phyloP scores from a whole-genome alignment of 805 yeast species.

The Suhomyces sp. region DNA sequence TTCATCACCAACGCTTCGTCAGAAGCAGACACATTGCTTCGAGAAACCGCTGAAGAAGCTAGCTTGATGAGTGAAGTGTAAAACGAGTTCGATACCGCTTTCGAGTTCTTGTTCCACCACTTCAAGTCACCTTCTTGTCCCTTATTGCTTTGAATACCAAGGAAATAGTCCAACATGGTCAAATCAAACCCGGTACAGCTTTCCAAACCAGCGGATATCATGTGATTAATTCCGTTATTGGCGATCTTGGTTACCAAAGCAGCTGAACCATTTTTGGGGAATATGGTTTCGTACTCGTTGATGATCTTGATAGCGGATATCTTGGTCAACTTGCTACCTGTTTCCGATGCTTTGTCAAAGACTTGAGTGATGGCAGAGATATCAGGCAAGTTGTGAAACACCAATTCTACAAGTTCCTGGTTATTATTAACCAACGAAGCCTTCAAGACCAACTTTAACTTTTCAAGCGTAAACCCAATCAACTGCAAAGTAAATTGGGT shows the following conservation, averaged over 20 bases:
- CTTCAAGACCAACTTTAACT: conserved; percentile 42
- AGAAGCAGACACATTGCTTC: conserved; percentile 7
- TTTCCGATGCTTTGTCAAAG: conserved; percentile 31
- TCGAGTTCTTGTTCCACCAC: conserved; percentile 67
- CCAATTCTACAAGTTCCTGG: conserved; percentile 27
- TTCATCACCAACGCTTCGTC: conserved; percentile 36
- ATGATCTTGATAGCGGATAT: conserved; percentile 47
- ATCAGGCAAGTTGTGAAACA: conserved; percentile 47
- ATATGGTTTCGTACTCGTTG: conserved; percentile 36
- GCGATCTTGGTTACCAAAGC: conserved; percentile 16
- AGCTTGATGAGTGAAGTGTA: conserved; percentile 66
- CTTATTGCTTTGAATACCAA: conserved; percentile 56
- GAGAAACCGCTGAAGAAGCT: conserved; percentile 11
- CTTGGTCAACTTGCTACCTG: conserved; percentile 40
- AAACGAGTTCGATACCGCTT: conserved; percentile 45
- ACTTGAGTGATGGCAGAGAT: conserved; percentile 41
- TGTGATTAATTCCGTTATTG: conserved; percentile 15
- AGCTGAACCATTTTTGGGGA: conserved; percentile 25
- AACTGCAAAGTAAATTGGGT: conserved; percentile 65
- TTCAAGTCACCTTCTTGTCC: conserved; percentile 44
- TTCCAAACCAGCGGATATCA: conserved; percentile 12
- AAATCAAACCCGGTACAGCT: conserved; percentile 49
- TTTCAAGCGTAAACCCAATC: conserved; percentile 50
- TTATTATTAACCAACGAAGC: conserved; percentile 13
- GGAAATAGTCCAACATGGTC: conserved; percentile 53